phyloP scores from a whole-genome alignment of 2,329 filamentous ascomycete species.

The Nemania sp. region DNA sequence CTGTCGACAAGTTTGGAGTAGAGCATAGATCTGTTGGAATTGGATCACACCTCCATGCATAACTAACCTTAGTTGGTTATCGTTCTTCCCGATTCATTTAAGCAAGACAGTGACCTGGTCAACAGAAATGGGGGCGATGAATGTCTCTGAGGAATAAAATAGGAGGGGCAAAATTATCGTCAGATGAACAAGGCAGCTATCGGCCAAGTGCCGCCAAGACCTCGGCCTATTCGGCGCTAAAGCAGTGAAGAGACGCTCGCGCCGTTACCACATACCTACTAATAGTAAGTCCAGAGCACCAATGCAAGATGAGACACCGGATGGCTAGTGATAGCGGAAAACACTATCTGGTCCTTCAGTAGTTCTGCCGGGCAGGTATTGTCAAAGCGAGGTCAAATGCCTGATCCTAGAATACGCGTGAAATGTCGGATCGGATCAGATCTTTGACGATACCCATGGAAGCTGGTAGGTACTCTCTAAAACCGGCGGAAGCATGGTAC shows the following conservation, averaged over 20 bases:
- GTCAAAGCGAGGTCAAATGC: not conserved
- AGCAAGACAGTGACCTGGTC: slow-evolving; percentile 16
- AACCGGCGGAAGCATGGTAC: slow-evolving; percentile 1
- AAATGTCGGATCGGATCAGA: too few relatives aligned
- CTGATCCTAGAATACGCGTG: not conserved
- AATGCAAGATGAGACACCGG: not conserved
- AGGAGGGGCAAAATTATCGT: slow-evolving; percentile 5
- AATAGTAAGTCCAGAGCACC: too few relatives aligned
- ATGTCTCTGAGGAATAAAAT: slow-evolving; percentile 7
- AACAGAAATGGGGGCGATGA: slow-evolving; percentile 18
- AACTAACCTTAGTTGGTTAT: slow-evolving; percentile 25
- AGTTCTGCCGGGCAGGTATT: not conserved
- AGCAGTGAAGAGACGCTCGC: too few relatives aligned
- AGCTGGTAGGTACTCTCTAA: not conserved
- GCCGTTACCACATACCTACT: too few relatives aligned
- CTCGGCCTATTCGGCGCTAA: slow-evolving; percentile 13
- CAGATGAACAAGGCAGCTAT: slow-evolving; percentile 2
- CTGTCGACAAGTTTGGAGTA: slow-evolving; percentile 33
- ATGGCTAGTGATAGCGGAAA: not conserved
- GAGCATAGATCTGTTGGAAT: slow-evolving; percentile 30
- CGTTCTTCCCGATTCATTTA: slow-evolving; percentile 27
- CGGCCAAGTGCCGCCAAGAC: not conserved
- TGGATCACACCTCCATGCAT: slow-evolving; percentile 27
- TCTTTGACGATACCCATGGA: not conserved
- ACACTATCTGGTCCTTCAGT: not conserved